Evolutionary conservation across 495 filamentous ascomycete species (phyloP).

Genomic region (Tuber aestivum): DNA sequence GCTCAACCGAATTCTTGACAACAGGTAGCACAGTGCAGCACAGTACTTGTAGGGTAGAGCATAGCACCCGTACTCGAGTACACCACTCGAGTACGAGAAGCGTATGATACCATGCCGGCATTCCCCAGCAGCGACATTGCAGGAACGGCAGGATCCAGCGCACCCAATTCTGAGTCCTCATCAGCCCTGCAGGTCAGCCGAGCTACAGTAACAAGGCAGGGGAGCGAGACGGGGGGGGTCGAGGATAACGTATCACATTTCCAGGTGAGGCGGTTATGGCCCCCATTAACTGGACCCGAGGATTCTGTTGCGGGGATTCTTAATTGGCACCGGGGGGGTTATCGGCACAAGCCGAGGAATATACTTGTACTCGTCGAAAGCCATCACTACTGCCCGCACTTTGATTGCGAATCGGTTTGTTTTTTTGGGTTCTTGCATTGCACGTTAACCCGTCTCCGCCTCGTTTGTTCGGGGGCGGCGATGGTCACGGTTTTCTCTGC

Average conservation of each 20-base stretch:
- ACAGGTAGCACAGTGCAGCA: too few species aligned
- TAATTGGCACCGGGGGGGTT: not conserved
- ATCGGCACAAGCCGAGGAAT: not conserved
- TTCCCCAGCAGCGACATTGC: too few species aligned
- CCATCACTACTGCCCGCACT: not conserved
- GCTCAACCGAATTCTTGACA: too few species aligned
- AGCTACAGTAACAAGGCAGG: too few species aligned
- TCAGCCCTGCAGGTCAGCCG: too few species aligned
- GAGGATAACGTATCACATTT: not conserved
- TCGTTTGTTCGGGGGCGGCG: not conserved
- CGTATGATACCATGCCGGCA: too few species aligned
- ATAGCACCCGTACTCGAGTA: too few species aligned
- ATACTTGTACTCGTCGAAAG: not conserved
- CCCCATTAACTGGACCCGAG: not conserved
- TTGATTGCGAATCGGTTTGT: not conserved
- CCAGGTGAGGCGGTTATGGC: not conserved
- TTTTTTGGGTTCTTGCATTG: not conserved
- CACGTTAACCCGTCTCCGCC: not conserved
- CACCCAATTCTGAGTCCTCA: too few species aligned
- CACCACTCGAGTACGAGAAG: too few species aligned
- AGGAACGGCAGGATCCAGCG: too few species aligned
- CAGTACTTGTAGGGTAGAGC: too few species aligned
- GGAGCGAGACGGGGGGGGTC: not conserved
- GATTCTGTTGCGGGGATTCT: not conserved
- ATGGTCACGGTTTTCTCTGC: not conserved